Evolutionary conservation across 1,284 basidiomycete species (phyloP).

Genomic region (Irpex sp.): DNA sequence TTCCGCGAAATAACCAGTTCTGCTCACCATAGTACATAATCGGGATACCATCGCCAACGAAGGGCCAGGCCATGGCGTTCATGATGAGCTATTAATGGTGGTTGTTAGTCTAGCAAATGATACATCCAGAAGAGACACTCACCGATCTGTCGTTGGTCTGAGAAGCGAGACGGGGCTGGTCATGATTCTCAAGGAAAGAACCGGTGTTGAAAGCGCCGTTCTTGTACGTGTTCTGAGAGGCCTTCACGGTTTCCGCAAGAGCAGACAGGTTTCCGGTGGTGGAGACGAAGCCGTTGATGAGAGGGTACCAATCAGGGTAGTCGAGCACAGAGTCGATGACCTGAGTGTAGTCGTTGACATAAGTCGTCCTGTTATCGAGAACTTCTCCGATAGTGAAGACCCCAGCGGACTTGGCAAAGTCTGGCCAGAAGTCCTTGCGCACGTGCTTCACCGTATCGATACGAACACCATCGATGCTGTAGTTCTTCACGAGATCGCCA

Average conservation of each 20-base stretch:
- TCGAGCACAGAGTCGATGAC: slow-evolving; percentile 64
- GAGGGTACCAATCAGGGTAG: slow-evolving; percentile 69
- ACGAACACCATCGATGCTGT: slow-evolving; percentile 66
- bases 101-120: neutral
- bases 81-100: slow-evolving; percentile 29
- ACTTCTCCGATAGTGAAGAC: slow-evolving; percentile 88
- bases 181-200: slow-evolving; percentile 86
- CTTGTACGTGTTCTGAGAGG: slow-evolving; percentile 51
- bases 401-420: slow-evolving; percentile 66
- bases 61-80: slow-evolving; percentile 34
- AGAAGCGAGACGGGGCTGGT: slow-evolving; percentile 71
- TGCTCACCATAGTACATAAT: slow-evolving; percentile 72
- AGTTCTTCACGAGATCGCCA: slow-evolving; percentile 54
- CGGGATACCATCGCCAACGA: slow-evolving; percentile 59
- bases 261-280: slow-evolving; percentile 54
- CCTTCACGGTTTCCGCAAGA: slow-evolving; percentile 48
- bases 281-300: slow-evolving; percentile 66
- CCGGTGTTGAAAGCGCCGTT: slow-evolving; percentile 37
- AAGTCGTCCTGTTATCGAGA: slow-evolving; percentile 54
- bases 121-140: slow-evolving; percentile 20
- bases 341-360: slow-evolving; percentile 30
- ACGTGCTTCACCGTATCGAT: slow-evolving; percentile 74
- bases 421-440: slow-evolving; percentile 63
- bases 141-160: slow-evolving; percentile 58
- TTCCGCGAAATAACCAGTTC: neutral